phyloP scores from a whole-genome alignment of 306 rosid genomes.

The Crataegus laevigata region DNA sequence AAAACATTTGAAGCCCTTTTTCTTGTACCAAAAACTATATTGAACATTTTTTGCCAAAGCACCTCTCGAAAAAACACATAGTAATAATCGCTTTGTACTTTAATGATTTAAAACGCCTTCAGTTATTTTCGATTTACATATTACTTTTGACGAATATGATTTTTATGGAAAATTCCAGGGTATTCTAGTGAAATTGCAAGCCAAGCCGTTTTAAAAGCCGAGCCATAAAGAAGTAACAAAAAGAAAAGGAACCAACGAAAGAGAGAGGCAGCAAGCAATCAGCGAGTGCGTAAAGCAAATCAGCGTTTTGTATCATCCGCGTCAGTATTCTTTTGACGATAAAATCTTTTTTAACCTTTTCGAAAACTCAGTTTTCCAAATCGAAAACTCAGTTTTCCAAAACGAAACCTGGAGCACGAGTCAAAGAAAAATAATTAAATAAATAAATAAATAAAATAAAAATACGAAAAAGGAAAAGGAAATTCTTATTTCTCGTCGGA shows the following conservation, averaged over 20 bases:
- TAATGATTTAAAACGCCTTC: no score
- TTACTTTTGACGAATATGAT: no score
- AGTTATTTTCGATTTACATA: no score
- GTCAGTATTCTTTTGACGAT: neutral
- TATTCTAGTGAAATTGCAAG: neutral
- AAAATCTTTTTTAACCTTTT: neutral
- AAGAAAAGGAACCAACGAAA: neutral
- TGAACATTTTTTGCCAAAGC: no score
- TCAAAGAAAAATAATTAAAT: conserved; percentile 22
- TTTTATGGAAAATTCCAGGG: neutral
- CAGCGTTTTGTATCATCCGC: neutral
- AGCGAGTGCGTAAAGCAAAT: neutral
- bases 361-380: neutral
- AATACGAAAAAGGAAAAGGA: neutral
- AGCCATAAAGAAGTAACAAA: neutral
- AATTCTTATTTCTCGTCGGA: neutral
- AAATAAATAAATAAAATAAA: neutral
- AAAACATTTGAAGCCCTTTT: no score
- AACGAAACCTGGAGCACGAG: conserved; percentile 1
- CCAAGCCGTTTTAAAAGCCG: neutral
- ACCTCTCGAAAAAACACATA: no score
- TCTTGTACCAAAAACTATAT: no score
- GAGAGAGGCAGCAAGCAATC: neutral
- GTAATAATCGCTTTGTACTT: no score
- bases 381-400: neutral